These are phyloP conservation scores for Calonectria fujianensis DNA, from an alignment of 2,329 filamentous ascomycete species.

Conservation along the genomic window DNA sequence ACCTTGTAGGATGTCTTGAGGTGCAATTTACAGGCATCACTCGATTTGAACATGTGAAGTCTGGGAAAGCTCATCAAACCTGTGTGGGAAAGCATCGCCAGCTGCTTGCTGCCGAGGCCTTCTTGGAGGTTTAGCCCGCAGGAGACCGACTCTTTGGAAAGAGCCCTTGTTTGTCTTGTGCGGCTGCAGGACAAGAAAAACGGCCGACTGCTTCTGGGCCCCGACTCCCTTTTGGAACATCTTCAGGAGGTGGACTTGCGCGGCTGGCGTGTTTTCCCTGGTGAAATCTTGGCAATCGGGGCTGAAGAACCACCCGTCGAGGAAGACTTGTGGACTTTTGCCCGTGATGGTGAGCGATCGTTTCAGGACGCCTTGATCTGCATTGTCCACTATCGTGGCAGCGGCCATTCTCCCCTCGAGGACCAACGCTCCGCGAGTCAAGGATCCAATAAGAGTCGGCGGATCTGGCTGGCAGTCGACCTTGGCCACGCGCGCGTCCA, in stretches of 20 bases:
- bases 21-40: neutral
- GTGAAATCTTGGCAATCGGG: constrained; percentile 31
- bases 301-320: constrained; percentile 34
- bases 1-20: neutral
- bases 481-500: constrained; percentile 24
- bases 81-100: constrained; percentile 4
- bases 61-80: constrained; percentile 27
- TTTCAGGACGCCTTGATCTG: neutral
- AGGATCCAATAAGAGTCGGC: constrained; percentile 34
- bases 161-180: neutral
- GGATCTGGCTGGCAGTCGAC: constrained; percentile 41
- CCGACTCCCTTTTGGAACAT: constrained; percentile 32
- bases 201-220: constrained; percentile 1
- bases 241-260: constrained; percentile 27
- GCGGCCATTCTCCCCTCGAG: constrained; percentile 36
- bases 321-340: neutral
- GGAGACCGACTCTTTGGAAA: constrained; percentile 32
- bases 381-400: constrained; percentile 3
- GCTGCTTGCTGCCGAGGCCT: neutral
- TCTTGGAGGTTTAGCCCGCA: constrained; percentile 23
- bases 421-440: constrained; percentile 31
- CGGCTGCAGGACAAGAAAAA: constrained; percentile 35
- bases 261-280: neutral
- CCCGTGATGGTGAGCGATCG: constrained; percentile 1
- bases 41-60: constrained; percentile 30